A percentile compares a stretch with the other conserved stretches of the same genome.
Conservation (phyloP, 495 filamentous ascomycete species). For the Poronia punctata region DNA sequence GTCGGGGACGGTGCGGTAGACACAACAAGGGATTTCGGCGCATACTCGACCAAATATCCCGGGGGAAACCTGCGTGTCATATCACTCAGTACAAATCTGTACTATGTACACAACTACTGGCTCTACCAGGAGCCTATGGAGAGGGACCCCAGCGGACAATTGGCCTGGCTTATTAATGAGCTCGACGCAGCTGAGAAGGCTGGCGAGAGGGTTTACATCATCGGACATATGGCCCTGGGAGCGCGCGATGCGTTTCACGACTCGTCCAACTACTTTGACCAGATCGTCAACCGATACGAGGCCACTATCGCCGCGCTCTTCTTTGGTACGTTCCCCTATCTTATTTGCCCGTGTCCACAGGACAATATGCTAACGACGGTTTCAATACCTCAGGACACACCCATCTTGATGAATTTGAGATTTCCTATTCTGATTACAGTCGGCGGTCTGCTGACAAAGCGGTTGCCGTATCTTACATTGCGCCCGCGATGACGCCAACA, state of each 20-base stretch:
- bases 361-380: neutral
- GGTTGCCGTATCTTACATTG: constrained; percentile 42
- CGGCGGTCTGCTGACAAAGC: constrained; percentile 29
- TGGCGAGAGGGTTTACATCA: constrained; percentile 47
- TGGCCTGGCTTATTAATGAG: constrained; percentile 45
- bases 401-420: constrained; percentile 49
- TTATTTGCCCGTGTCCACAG: neutral
- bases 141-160: constrained; percentile 39
- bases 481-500: constrained; percentile 47
- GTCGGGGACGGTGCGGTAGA: constrained; percentile 31
- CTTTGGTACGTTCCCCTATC: constrained; percentile 31
- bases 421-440: constrained; percentile 44
- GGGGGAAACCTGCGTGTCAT: constrained; percentile 44
- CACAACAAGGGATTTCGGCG: constrained; percentile 34
- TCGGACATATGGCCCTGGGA: constrained; percentile 47
- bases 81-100: constrained; percentile 52
- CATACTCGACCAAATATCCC: constrained; percentile 41
- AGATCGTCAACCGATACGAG: constrained; percentile 47
- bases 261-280: constrained; percentile 47
- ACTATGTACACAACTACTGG: constrained; percentile 51
- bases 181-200: constrained; percentile 44
- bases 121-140: constrained; percentile 44
- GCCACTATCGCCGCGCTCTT: constrained; percentile 50
- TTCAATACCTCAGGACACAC: constrained; percentile 35
- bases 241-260: constrained; percentile 42